Conservation (phyloP, 768 basidiomycete species). For the Termitomyces sp. region DNA sequence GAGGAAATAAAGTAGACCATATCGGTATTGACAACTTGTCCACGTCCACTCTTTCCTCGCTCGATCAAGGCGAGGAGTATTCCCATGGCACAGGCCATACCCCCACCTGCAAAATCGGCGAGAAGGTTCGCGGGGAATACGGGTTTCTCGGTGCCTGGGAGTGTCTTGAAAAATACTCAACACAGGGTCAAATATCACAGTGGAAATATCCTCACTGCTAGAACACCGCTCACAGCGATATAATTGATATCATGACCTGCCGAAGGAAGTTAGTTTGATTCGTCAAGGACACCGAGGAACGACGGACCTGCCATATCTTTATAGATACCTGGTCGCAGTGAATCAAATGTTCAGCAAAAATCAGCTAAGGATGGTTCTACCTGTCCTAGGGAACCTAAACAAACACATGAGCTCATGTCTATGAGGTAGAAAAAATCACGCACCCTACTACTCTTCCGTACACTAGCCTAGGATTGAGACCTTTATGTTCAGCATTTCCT, state of each 20-base stretch:
- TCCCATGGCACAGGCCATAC: slow-evolving; percentile 63
- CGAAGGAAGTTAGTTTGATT: not conserved
- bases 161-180: slow-evolving; percentile 37
- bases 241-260: slow-evolving; percentile 84
- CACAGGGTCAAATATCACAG: not conserved
- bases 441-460: slow-evolving; percentile 77
- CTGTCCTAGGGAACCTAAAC: slow-evolving; percentile 55
- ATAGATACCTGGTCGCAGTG: slow-evolving; percentile 45
- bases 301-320: slow-evolving; percentile 70
- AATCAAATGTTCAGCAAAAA: slow-evolving; percentile 8
- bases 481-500: slow-evolving; percentile 34
- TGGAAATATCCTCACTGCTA: slow-evolving; percentile 42
- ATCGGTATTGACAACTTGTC: slow-evolving; percentile 70
- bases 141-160: slow-evolving; percentile 65
- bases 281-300: not conserved
- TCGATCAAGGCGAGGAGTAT: slow-evolving; percentile 73
- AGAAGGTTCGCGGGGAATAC: slow-evolving; percentile 70
- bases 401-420: not conserved
- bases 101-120: slow-evolving; percentile 82
- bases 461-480: slow-evolving; percentile 57
- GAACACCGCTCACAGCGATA: slow-evolving; percentile 69
- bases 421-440: slow-evolving; percentile 16
- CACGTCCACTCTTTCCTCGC: slow-evolving; percentile 55
- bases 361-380: slow-evolving; percentile 21
- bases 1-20: slow-evolving; percentile 45